Base-by-base conservation (phyloP, 176 grass and related monocot species). In the Oropetium thomaeum region DNA sequence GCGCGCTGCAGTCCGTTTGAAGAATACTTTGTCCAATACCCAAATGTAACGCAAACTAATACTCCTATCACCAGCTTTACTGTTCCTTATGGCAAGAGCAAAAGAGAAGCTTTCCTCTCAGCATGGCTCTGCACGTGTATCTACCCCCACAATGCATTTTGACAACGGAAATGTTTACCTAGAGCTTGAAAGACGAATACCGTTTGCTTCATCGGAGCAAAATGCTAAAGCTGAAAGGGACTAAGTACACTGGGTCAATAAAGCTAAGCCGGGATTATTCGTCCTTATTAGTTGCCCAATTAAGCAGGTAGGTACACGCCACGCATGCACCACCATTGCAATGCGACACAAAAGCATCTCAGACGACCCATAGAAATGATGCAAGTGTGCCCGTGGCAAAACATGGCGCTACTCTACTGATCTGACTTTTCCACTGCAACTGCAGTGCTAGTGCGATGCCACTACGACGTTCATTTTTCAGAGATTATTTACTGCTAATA, bases 101-200 rank as follows among this genome's bases (percentile, higher is more conserved):
- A 49, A 58, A 70, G 7, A 42, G 9, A 35, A 16, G 66, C n/a
- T 65, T 54, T 51, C n/a, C n/a, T 20, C 8, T 7, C 22, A 20
- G 13, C 14, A 30, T 38, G 71, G 51, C 45, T n/a, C n/a, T n/a
- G n/a, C n/a, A n/a, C n/a, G n/a, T n/a, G n/a, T n/a, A n/a, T n/a
- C n/a, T n/a, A n/a, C n/a, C n/a, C n/a, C n/a, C 52, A n/a, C 60
- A 48, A 62, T 75, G 73, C 58, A 42, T 4, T 70, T 52, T 20
- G 23, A 1, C 5, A 3, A 16, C 14, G 9, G 65, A 7, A 5
- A 28, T 61, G 26, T 43, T 67, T 45, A 2, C n/a, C n/a, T n/a
- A n/a, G n/a, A 27, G 44, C 29, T n/a, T 32, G 17, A 19, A 45
- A 8, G 20, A n/a, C 0, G 28, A 62, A 68, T 19, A n/a, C 15